Percentiles rank a stretch among this genome's conserved stretches.
phyloP scores from a whole-genome alignment of 768 basidiomycete genomes.

The Exidia glandulosa region DNA sequence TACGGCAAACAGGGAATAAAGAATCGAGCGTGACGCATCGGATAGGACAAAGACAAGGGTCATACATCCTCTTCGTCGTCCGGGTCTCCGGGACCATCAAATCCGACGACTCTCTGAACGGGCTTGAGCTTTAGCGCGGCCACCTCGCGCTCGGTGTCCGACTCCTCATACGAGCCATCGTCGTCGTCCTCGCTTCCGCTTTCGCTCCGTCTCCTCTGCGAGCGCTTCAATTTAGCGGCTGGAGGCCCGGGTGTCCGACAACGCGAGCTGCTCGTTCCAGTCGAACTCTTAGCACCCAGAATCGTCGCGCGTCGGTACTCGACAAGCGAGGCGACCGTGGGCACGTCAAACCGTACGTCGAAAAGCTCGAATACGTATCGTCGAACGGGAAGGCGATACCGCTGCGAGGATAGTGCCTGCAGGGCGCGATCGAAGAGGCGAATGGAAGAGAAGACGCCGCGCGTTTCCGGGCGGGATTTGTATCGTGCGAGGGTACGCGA shows the following conservation, averaged over 20 bases:
- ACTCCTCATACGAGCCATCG: slow-evolving; percentile 27
- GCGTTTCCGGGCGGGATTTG: slow-evolving; percentile 68
- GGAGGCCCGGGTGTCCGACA: background rate
- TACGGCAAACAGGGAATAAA: background rate
- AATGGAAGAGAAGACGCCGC: slow-evolving; percentile 64
- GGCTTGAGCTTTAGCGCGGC: slow-evolving; percentile 43
- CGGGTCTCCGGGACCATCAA: slow-evolving; percentile 16
- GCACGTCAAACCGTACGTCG: slow-evolving; percentile 62
- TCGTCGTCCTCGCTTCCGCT: slow-evolving; percentile 50
- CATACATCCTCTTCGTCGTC: background rate
- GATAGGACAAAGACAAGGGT: background rate
- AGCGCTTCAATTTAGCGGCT: slow-evolving; percentile 13
- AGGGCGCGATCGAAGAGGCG: slow-evolving; percentile 75
- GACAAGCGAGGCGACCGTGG: slow-evolving; percentile 46
- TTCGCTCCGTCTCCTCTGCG: slow-evolving; percentile 36
- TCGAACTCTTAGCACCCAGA: slow-evolving; percentile 13
- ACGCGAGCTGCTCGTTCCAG: background rate
- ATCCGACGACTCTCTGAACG: slow-evolving; percentile 48
- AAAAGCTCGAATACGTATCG: slow-evolving; percentile 91
- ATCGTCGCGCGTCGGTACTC: slow-evolving; percentile 34
- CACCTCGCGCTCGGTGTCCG: slow-evolving; percentile 24
- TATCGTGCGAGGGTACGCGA: slow-evolving; percentile 80
- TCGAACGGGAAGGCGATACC: slow-evolving; percentile 85
- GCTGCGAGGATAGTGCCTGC: slow-evolving; percentile 77
- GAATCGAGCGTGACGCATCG: background rate